Conservation (phyloP, 2,329 filamentous ascomycete genomes). For the Orbilia blumenaviensis region DNA sequence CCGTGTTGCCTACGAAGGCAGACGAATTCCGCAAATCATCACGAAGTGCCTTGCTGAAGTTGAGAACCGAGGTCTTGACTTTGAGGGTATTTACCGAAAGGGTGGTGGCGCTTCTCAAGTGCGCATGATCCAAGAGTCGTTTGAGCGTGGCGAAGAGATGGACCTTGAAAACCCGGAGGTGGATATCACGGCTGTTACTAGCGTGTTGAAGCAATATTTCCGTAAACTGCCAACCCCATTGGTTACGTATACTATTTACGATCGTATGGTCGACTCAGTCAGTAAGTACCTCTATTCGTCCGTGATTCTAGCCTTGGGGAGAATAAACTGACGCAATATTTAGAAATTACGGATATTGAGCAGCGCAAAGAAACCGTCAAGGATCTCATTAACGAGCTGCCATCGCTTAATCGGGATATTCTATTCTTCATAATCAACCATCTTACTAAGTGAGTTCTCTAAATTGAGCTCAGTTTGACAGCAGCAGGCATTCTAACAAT, state of each 20-base stretch:
- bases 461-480: not conserved
- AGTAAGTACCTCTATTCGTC: constrained; percentile 65
- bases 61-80: constrained; percentile 93
- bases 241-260: constrained; percentile 91
- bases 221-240: constrained; percentile 87
- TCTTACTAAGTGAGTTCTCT: constrained; percentile 77
- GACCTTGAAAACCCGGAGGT: constrained; percentile 93
- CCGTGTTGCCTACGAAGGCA: constrained; percentile 85
- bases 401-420: constrained; percentile 83
- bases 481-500: constrained; percentile 57
- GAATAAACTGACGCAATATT: constrained; percentile 66
- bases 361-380: constrained; percentile 77
- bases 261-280: constrained; percentile 82
- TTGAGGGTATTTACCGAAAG: constrained; percentile 97
- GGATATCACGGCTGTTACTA: constrained; percentile 96
- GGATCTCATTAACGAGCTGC: constrained; percentile 78
- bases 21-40: constrained; percentile 88
- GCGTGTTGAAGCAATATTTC: constrained; percentile 97
- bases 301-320: not conserved
- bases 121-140: constrained; percentile 87
- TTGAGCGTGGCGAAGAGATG: constrained; percentile 83
- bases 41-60: constrained; percentile 96
- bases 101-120: constrained; percentile 92
- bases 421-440: constrained; percentile 95
- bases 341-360: constrained; percentile 65